Evolutionary conservation across 306 rosid genomes (phyloP).

Genomic region (Aeschynomene evenia): DNA sequence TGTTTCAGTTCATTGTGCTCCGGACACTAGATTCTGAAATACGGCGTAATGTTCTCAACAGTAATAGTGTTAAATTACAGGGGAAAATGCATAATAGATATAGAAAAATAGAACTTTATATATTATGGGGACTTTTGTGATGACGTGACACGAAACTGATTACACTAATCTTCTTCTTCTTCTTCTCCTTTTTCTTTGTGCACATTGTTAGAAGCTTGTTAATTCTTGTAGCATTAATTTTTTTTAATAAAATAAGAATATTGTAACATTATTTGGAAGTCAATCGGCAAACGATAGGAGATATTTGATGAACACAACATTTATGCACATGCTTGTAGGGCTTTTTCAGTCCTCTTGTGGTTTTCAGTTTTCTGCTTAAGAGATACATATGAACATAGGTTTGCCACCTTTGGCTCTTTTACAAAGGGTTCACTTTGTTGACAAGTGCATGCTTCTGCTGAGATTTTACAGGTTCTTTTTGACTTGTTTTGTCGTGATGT

Average conservation of each 20-base stretch:
- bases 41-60: neutral
- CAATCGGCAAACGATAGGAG: neutral
- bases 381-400: neutral
- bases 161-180: neutral
- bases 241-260: too few relatives aligned
- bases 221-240: too few relatives aligned
- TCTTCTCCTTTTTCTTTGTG: neutral
- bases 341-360: neutral
- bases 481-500: constrained; percentile 78
- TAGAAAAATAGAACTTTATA: neutral
- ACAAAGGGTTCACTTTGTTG: constrained; percentile 28
- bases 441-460: constrained; percentile 22
- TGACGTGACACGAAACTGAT: neutral
- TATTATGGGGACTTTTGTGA: neutral
- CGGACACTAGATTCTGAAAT: constrained; percentile 6
- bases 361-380: neutral
- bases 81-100: neutral
- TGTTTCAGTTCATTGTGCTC: constrained; percentile 22
- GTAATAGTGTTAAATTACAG: neutral
- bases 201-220: too few relatives aligned
- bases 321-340: neutral
- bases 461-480: constrained; percentile 67
- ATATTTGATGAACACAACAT: neutral
- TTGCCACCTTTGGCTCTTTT: neutral
- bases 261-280: neutral